These are phyloP conservation scores for Jamesozyma gamospora DNA, from an alignment of 805 yeast genomes.

Conservation along the genomic window DNA sequence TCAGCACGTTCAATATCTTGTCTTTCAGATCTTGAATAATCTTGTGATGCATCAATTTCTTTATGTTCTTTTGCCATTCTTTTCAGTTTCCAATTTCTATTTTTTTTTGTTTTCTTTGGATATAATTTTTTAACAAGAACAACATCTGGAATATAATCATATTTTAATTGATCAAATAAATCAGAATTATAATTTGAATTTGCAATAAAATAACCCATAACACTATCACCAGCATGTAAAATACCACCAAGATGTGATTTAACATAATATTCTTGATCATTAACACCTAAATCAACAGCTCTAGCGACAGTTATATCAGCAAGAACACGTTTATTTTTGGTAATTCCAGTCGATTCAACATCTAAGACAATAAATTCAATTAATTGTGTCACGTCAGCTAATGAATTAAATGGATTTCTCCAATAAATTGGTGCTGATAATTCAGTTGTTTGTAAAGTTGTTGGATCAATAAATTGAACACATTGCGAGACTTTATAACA, in stretches of 20 bases:
- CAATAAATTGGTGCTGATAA: conserved; percentile 63
- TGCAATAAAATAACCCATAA: conserved; percentile 76
- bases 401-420: conserved; percentile 70
- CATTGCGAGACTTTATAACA: conserved; percentile 79
- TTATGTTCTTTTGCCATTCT: conserved; percentile 96
- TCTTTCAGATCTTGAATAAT: conserved; percentile 58
- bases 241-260: conserved; percentile 91
- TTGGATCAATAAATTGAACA: conserved; percentile 80
- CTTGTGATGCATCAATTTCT: conserved; percentile 71
- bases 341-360: conserved; percentile 81
- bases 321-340: conserved; percentile 64
- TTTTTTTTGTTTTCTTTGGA: conserved; percentile 64
- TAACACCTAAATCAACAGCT: conserved; percentile 76
- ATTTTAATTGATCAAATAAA: conserved; percentile 60
- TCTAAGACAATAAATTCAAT: conserved; percentile 85
- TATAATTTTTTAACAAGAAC: conserved; percentile 82
- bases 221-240: conserved; percentile 94
- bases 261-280: conserved; percentile 72
- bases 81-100: conserved; percentile 84
- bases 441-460: conserved; percentile 68
- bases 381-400: conserved; percentile 66
- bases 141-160: conserved; percentile 69
- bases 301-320: conserved; percentile 93
- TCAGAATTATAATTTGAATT: conserved; percentile 86
- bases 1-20: conserved; percentile 89